Base-by-base conservation (phyloP, 306 rosid genomes). In the Ziziphus jujuba region DNA sequence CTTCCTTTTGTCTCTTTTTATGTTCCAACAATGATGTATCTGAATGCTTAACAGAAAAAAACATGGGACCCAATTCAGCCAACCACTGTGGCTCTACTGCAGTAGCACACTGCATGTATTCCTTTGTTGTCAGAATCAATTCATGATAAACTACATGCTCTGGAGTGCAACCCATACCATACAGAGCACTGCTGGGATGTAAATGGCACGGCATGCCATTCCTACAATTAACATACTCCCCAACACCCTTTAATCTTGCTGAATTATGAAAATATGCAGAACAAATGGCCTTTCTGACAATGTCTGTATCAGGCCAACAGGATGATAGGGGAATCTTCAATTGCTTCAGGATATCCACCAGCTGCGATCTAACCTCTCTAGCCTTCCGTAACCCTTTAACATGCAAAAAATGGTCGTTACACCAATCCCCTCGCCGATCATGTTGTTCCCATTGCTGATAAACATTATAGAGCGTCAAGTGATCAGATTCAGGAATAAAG, bases 401-500 rank as follows among this genome's bases (percentile, higher is more conserved):
- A 48, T 93, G 98, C 74, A 93, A 75, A 73, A 65, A 93, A 72
- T 93, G 96, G 78, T 93, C 98, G 35, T 89, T 89, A 71, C 98
- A 93, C 98, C 98, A 93, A 72, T 93, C 98, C 65, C 98, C 98
- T 28, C 98, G 80, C 70, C 86, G 90, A 70, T 86, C 89, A 69
- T 93, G 98, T 58, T 93, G 98, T 74, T 93, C 90, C 98, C 98
- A 90, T 63, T 93, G 98, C 76, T 86, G 97, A 71, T 93, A 93
- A 40, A 93, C 98, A 61, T 93, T 93, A 71, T 87, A 90, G 16
- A 93, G 70, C 3, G 98, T 93, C 74, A 93, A 72, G 78, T 93
- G 98, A 68, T 93, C 98, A 0, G 98, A 93, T 60, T 93, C 98
- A 6, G 98, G 97, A 33, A 93, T 80, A 51, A 91, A 90, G 77